These are phyloP conservation scores for Trichosporon coremiiforme DNA, from an alignment of 1,284 basidiomycete species.

Conservation along the genomic window DNA sequence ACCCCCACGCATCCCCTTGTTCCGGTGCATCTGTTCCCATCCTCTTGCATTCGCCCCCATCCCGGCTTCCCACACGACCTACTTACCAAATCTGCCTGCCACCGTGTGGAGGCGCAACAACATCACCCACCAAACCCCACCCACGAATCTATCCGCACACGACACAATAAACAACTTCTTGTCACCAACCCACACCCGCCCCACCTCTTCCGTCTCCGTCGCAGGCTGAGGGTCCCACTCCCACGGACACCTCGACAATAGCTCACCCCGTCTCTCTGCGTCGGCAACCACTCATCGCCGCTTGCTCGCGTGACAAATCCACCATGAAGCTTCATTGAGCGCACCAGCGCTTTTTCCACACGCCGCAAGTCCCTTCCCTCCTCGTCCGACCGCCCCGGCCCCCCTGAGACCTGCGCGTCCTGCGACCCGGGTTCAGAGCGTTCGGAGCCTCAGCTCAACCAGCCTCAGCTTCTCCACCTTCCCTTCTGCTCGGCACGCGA, in stretches of 20 bases:
- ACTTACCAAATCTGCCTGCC: not conserved
- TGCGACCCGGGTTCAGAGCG: not conserved
- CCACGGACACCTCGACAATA: not conserved
- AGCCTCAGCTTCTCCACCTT: not conserved
- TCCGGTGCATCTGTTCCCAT: not conserved
- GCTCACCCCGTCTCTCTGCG: not conserved
- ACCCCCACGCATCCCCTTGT: not conserved
- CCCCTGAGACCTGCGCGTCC: not conserved
- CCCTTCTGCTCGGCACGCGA: slow-evolving; percentile 7
- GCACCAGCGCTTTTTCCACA: slow-evolving; percentile 8
- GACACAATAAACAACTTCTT: not conserved
- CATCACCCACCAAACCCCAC: not conserved
- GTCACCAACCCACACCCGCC: not conserved
- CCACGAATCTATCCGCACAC: slow-evolving; percentile 5
- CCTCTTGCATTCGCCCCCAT: not conserved
- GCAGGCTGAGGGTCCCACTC: not conserved
- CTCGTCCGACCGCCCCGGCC: not conserved
- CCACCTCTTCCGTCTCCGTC: not conserved
- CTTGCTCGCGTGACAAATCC: slow-evolving; percentile 21
- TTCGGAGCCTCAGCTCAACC: not conserved
- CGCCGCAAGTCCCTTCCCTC: slow-evolving; percentile 6
- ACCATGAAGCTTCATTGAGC: slow-evolving; percentile 21
- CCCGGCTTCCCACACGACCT: not conserved
- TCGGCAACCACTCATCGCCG: slow-evolving; percentile 7
- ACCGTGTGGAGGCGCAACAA: slow-evolving; percentile 11